Base-by-base conservation (phyloP, 116 monocot species). In the Posidonia oceanica region DNA sequence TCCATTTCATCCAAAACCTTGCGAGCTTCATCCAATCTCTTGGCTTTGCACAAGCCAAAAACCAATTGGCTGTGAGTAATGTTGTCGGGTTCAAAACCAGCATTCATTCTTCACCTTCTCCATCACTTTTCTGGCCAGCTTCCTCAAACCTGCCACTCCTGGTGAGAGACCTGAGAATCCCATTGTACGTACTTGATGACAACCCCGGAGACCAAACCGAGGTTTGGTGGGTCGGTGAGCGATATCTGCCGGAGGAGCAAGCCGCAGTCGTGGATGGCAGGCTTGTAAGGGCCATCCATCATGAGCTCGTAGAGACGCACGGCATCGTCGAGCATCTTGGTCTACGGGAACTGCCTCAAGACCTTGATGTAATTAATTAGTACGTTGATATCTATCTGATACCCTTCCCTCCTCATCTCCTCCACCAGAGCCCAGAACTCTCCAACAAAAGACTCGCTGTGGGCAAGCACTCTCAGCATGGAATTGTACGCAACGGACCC, bases 31-130 rank as follows among this genome's bases (percentile, higher is more conserved):
- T 97, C 89, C 18, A 97, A 75, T 51, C 78, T 79, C 69, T 82
- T 80, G 5, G 83, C 80, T 69, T 89, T 91, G 66, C 96, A 97
- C 14, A 97, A 71, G 3, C 96, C 96, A 76, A 81, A 89, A 12
- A 97, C 86, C 72, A 97, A 60, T 75, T 91, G 96, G 69, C 96
- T 97, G 51, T 89, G 91, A 11, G 96, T 91, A 52, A 91, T 89
- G 74, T 97, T 97, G 77, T 91, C 91, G 1, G 91, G 89, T 52
- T 87, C 81, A 64, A 72, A 87, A 8, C 96, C 89, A n/a, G n/a
- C n/a, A n/a, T 40, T 72, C 79, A 39, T 58, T 42, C 68, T 72
- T 85, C 96, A 97, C 91, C 76, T 64, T 91, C 72, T 69, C 75
- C 67, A 97, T 48, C 39, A 87, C 77, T 78, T 85, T 75, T 18